These are phyloP conservation scores for Cornus kousa DNA, from an alignment of 148 eudicot species.

Conservation along the genomic window DNA sequence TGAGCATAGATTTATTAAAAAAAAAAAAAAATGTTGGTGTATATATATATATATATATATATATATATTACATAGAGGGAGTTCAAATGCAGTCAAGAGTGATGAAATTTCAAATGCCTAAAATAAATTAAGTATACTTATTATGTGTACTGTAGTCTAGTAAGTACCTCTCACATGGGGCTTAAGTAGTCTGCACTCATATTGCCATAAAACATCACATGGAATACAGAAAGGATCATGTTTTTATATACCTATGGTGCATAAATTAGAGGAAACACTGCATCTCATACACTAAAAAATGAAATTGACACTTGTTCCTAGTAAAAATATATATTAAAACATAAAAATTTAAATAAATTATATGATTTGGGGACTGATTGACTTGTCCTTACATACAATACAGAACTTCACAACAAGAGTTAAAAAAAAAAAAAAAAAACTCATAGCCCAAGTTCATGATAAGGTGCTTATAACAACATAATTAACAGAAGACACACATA, in stretches of 20 bases:
- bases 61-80: too few species aligned
- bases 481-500: too few species aligned
- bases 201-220: slow-evolving; percentile 6
- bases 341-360: background rate
- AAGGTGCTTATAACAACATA: too few species aligned
- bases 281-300: background rate
- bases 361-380: background rate
- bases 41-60: too few species aligned
- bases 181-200: slow-evolving; percentile 7
- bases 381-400: slow-evolving; percentile 7
- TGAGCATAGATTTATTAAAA: too few species aligned
- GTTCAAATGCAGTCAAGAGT: too few species aligned
- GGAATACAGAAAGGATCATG: slow-evolving; percentile 13
- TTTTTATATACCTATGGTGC: slow-evolving; percentile 1
- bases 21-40: too few species aligned
- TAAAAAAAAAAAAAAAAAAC: background rate
- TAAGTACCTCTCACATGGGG: slow-evolving; percentile 3
- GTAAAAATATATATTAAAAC: background rate
- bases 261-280: background rate
- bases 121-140: too few species aligned
- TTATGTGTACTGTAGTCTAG: background rate
- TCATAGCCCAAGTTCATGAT: background rate
- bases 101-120: too few species aligned
- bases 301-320: background rate
- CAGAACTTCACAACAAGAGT: background rate